phyloP scores from a whole-genome alignment of 1,139 yeast genomes.

The Geotrichum restrictum region DNA sequence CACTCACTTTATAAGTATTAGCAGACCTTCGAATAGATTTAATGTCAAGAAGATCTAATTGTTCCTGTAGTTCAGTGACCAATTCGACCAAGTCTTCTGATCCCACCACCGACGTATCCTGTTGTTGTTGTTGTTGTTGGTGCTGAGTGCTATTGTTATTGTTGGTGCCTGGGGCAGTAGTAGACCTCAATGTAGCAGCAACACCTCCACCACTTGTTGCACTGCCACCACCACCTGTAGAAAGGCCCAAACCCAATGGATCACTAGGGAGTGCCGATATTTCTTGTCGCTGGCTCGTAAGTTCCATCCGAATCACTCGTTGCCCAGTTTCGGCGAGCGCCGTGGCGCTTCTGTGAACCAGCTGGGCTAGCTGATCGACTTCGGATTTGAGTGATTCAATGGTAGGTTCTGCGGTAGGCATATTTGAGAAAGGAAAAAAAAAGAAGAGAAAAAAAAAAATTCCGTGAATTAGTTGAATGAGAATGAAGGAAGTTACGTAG shows the following conservation, averaged over 20 bases:
- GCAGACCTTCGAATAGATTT: slow-evolving; percentile 36
- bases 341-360: slow-evolving; percentile 33
- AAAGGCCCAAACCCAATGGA: too few relatives aligned
- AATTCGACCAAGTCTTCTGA: slow-evolving; percentile 79
- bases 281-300: slow-evolving; percentile 44
- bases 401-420: neutral
- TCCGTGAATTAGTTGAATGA: too few relatives aligned
- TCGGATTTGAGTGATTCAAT: slow-evolving; percentile 25
- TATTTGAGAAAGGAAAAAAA: neutral
- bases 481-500: neutral
- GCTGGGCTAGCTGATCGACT: slow-evolving; percentile 30
- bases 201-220: neutral
- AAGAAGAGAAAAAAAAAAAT: too few relatives aligned
- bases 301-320: slow-evolving; percentile 65
- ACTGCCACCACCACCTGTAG: too few relatives aligned
- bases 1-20: slow-evolving; percentile 36
- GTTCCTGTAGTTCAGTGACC: slow-evolving; percentile 86
- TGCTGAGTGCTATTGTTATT: neutral
- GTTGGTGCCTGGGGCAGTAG: neutral
- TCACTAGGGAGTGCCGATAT: slow-evolving; percentile 26
- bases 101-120: slow-evolving; percentile 55
- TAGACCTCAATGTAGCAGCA: slow-evolving; percentile 4
- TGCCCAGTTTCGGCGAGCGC: slow-evolving; percentile 66
- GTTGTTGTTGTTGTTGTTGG: slow-evolving; percentile 1
- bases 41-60: slow-evolving; percentile 54